Percentiles rank a stretch among this genome's conserved stretches.
Evolutionary conservation across 345 rosid species (phyloP).

Genomic region (Pugionium dolabratum): DNA sequence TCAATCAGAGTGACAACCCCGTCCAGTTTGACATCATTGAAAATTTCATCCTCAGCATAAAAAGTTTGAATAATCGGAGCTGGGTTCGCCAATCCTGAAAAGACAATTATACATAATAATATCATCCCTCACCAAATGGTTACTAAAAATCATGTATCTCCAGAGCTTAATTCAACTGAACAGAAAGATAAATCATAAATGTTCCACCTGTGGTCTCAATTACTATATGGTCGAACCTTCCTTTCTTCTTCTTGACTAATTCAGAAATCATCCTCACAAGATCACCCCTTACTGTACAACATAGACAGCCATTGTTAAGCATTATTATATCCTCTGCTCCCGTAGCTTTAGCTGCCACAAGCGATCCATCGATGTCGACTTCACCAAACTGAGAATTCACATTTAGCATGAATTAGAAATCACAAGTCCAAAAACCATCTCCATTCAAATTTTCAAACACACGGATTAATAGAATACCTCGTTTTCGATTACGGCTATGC

Average conservation of each 20-base stretch:
- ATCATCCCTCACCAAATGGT: neutral
- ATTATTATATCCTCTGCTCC: slow-evolving; percentile 86
- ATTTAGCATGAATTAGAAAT: slow-evolving; percentile 16
- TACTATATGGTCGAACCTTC: slow-evolving; percentile 84
- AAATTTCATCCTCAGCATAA: slow-evolving; percentile 83
- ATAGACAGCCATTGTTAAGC: slow-evolving; percentile 96
- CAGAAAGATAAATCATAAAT: neutral
- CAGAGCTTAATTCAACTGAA: neutral
- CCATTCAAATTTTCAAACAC: neutral
- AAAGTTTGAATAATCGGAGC: slow-evolving; percentile 98
- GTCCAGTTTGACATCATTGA: slow-evolving; percentile 83
- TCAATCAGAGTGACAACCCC: slow-evolving; percentile 95
- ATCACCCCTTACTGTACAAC: slow-evolving; percentile 98
- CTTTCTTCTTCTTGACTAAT: slow-evolving; percentile 72
- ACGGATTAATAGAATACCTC: slow-evolving; percentile 52
- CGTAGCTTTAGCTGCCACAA: slow-evolving; percentile 82
- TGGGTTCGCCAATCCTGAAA: slow-evolving; percentile 90
- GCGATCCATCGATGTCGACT: slow-evolving; percentile 91
- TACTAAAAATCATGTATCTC: neutral
- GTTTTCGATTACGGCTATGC: slow-evolving; percentile 91
- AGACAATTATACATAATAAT: slow-evolving; percentile 3
- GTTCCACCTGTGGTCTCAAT: slow-evolving; percentile 93
- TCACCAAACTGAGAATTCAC: slow-evolving; percentile 73
- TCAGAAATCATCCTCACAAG: slow-evolving; percentile 94
- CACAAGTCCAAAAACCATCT: neutral